These are phyloP conservation scores for Penium margaritaceum DNA, from an alignment of 139 green algal species.

Conservation along the genomic window DNA sequence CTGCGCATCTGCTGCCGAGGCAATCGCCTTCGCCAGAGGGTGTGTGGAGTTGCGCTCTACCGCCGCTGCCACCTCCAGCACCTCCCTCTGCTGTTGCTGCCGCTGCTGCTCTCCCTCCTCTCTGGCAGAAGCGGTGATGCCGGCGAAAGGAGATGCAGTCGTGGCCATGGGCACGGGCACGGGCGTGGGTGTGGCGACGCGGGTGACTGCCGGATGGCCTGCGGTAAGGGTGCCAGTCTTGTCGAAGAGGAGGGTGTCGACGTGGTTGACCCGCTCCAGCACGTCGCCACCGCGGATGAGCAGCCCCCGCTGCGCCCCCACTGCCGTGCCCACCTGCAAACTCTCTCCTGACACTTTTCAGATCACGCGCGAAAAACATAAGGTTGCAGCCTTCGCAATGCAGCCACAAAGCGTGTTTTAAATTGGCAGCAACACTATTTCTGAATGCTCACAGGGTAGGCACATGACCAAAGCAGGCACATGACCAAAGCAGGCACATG, in stretches of 20 bases:
- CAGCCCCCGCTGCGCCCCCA: slow-evolving; percentile 69
- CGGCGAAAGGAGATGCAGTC: no score
- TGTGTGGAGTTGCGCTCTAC: slow-evolving; percentile 69
- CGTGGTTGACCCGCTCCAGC: slow-evolving; percentile 64
- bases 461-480: no score
- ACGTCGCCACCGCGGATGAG: slow-evolving; percentile 81
- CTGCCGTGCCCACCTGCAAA: slow-evolving; percentile 71
- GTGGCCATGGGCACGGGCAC: no score
- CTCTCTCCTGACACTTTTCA: no score
- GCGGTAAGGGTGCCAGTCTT: slow-evolving; percentile 93
- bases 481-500: no score
- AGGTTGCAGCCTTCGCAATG: no score
- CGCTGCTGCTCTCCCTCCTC: no score
- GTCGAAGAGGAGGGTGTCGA: slow-evolving; percentile 79
- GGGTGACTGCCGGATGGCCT: slow-evolving; percentile 45
- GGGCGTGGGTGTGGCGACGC: slow-evolving; percentile 23
- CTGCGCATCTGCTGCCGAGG: slow-evolving; percentile 6
- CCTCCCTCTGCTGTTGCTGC: slow-evolving; percentile 20
- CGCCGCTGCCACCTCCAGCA: slow-evolving; percentile 63
- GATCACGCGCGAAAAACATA: no score
- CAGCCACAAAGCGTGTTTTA: no score
- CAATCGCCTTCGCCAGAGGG: slow-evolving; percentile 68
- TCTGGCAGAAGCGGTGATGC: no score
- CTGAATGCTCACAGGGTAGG: no score
- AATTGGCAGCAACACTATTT: no score